These are phyloP conservation scores for Aureobasidium sp. DNA, from an alignment of 2,329 filamentous ascomycete genomes.

Conservation along the genomic window DNA sequence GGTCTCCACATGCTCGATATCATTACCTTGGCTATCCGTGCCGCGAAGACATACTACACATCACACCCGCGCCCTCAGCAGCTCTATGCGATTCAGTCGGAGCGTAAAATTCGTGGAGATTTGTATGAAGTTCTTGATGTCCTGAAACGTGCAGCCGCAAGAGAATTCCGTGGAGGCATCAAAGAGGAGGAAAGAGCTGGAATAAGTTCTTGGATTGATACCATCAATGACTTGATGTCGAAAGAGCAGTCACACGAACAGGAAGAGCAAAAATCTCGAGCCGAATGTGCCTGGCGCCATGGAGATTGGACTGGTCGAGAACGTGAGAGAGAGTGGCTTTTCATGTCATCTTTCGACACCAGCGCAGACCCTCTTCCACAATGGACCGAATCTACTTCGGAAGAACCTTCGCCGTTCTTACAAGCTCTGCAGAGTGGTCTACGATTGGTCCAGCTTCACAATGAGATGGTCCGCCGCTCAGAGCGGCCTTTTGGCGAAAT, in stretches of 20 bases:
- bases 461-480: conserved; percentile 77
- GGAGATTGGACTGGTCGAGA: conserved; percentile 68
- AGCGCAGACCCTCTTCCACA: conserved; percentile 52
- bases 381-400: conserved; percentile 55
- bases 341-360: conserved; percentile 68
- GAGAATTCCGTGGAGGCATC: conserved; percentile 79
- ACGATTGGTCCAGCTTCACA: conserved; percentile 79
- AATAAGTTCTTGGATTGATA: conserved; percentile 71
- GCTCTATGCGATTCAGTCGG: conserved; percentile 78
- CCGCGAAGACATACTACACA: conserved; percentile 94
- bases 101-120: conserved; percentile 77
- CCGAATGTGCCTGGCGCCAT: conserved; percentile 67
- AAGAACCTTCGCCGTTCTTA: conserved; percentile 64
- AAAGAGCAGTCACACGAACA: conserved; percentile 72
- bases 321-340: conserved; percentile 71
- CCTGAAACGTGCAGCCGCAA: conserved; percentile 81
- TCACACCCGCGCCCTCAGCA: conserved; percentile 81
- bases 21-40: conserved; percentile 88
- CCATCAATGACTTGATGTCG: conserved; percentile 68
- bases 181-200: conserved; percentile 67
- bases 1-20: conserved; percentile 89
- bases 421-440: conserved; percentile 68
- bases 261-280: conserved; percentile 42
- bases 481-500: conserved; percentile 84
- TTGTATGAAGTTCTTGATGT: conserved; percentile 82